Evolutionary conservation across 805 yeast species (phyloP).

Genomic region (Candida manassasensis): DNA sequence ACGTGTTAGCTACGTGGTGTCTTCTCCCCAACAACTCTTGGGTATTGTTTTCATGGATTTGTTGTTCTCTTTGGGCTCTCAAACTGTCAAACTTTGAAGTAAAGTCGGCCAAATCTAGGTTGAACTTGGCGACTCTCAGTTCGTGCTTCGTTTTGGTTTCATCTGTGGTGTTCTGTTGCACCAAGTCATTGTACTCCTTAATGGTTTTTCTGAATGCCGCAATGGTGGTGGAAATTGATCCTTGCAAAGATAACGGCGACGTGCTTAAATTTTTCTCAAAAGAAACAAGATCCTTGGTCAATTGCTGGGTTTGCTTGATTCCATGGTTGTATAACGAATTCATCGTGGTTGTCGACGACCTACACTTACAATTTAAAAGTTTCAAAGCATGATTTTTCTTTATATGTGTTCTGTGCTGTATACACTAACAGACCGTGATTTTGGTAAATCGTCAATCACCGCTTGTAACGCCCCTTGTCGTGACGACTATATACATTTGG

Average conservation of each 20-base stretch:
- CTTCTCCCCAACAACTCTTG: constrained; percentile 56
- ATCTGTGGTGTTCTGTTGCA: constrained; percentile 53
- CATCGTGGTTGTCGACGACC: constrained; percentile 29
- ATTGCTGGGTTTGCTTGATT: constrained; percentile 70
- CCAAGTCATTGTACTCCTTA: constrained; percentile 57
- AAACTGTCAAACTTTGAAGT: constrained; percentile 49
- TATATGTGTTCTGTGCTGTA: no score
- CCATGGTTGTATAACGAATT: constrained; percentile 90
- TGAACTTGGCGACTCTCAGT: constrained; percentile 53
- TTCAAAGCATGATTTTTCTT: no score
- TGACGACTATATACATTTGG: no score
- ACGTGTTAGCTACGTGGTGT: constrained; percentile 19
- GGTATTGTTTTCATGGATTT: constrained; percentile 41
- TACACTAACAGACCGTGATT: no score
- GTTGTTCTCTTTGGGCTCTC: constrained; percentile 51
- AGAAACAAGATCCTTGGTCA: constrained; percentile 61
- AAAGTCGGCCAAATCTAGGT: constrained; percentile 42
- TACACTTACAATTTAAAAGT: no score
- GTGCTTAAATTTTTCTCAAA: constrained; percentile 64
- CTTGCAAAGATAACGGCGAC: constrained; percentile 73
- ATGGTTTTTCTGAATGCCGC: constrained; percentile 73
- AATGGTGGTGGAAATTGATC: constrained; percentile 74
- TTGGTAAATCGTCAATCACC: no score
- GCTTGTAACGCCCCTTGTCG: no score
- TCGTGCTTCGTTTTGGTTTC: constrained; percentile 54